Evolutionary conservation across 768 basidiomycete species (phyloP), one percentile per base, ranked within the genome.

Genomic region (Agaricus sinodeliciosus): DNA sequence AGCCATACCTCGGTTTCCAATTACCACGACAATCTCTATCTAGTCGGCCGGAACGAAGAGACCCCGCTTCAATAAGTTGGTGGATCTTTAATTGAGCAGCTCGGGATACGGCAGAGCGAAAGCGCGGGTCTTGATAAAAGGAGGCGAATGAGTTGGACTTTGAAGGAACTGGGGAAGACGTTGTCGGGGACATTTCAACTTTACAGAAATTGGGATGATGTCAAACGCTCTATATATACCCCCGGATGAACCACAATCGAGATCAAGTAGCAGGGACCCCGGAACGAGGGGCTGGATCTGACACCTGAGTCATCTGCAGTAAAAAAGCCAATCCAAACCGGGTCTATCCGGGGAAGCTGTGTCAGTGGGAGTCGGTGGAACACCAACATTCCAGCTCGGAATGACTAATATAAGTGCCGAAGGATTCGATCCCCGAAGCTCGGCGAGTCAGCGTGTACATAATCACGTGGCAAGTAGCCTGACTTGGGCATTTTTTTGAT

Each of bases 61-160:
- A 58, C 11, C 67, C 65, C 16, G 62, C 54, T 36, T 60, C 59
- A 27, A 69, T 59, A n/a, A 65, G 65, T 34, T 60, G 57, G 7
- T 57, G 45, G 44, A 57, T 51, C 48, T 63, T 67, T 8, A 59
- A 25, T 39, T 61, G 58, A n/a, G 60, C 62, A 12, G 58, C 62
- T 4, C 58, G 60, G 19, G 63, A 60, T 16, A 67, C 63, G 13
- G 64, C 65, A 18, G 42, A 28, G 13, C 51, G 51, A 37, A 51
- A 56, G 1, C 34, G 43, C 12, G 52, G 43, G 35, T 49, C 36
- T 28, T 48, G 52, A 42, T 45, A 51, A 11, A 22, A 26, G 28
- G 43, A 57, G 26, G 49, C 28, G 43, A 45, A 43, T 47, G 46
- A 31, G 43, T 36, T 16, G 3, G 51, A 4, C 40, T 49, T 55